Base-by-base conservation (phyloP, 345 rosid species). In the Citrus unshiu region DNA sequence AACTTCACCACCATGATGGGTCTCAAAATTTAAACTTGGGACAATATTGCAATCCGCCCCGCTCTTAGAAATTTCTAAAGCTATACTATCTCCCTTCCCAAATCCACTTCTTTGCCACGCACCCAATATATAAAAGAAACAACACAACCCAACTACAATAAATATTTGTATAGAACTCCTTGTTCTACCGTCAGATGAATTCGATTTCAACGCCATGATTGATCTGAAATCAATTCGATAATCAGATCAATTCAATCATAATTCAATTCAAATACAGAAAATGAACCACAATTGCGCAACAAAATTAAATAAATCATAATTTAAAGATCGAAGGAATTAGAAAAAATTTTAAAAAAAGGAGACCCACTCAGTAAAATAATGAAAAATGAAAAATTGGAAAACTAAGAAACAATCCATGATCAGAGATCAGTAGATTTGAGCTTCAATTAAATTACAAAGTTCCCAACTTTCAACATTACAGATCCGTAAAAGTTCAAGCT, bases 81-180 rank as follows among this genome's bases (percentile, higher is more conserved):
- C 99, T 72, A 94, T 95, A 68, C 94, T 92, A 75, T 96, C 99
- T 40, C 98, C 99, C 85, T 96, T 96, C 65, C 99, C 99, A 37
- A 94, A 97, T 2, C 99, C 99, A 77, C 99, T 94, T 51, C 94
- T 84, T 81, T 94, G 99, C 99, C 99, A 96, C 30, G 98, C 99
- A 25, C 99, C 99, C 19, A 96, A 80, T 30, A 94, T 87, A 84
- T 96, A 96, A 76, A 94, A 96, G 84, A 94, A 96, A 78, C 97
- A 91, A 81, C 99, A 96, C 30, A 96, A 68, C 65, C 97, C 94
- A 30, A 86, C 88, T 18, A 96, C 92, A 32, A 96, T 88, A 74
- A 96, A 91, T 77, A 96, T 86, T 79, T 94, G 97, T 57, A 96
- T 76, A 54, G 98, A 90, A 84, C 97, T 94, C 83, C 99, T 88